These are phyloP conservation scores for Suhomyces sp. DNA, from an alignment of 805 yeast genomes.

Conservation along the genomic window DNA sequence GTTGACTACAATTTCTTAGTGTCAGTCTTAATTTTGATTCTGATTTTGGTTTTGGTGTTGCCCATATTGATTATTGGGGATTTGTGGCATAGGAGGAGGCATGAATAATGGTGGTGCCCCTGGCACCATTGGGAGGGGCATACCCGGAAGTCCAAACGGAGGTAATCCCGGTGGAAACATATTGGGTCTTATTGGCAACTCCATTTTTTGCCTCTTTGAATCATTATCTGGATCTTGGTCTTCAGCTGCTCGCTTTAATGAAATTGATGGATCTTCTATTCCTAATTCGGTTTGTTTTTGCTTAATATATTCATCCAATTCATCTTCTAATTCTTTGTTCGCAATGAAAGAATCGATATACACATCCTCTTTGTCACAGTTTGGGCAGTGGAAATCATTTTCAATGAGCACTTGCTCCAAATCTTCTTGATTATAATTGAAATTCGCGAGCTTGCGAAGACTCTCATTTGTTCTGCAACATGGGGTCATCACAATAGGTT, in stretches of 20 bases:
- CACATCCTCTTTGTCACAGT: constrained; percentile 71
- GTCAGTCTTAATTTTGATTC: no score
- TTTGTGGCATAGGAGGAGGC: constrained; percentile 16
- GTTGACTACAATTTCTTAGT: no score
- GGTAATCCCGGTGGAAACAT: constrained; percentile 16
- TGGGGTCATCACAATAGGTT: constrained; percentile 75
- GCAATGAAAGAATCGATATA: constrained; percentile 68
- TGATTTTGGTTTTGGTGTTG: background rate
- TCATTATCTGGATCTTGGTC: constrained; percentile 19
- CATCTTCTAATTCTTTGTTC: constrained; percentile 58
- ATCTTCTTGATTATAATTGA: constrained; percentile 36
- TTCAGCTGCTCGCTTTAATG: constrained; percentile 18
- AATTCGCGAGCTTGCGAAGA: constrained; percentile 53
- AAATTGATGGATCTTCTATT: constrained; percentile 30
- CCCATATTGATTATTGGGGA: background rate
- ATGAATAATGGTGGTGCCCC: constrained; percentile 21
- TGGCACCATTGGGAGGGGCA: constrained; percentile 24
- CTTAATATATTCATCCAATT: constrained; percentile 52
- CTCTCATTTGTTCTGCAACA: constrained; percentile 64
- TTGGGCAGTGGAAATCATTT: constrained; percentile 87
- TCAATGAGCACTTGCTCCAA: constrained; percentile 58
- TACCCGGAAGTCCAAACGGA: constrained; percentile 18
- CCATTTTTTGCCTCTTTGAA: constrained; percentile 27
- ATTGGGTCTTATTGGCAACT: constrained; percentile 14
- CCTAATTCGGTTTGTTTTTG: constrained; percentile 33